Base-by-base conservation (phyloP, 768 basidiomycete genomes). In the Chalciporus piperatus region DNA sequence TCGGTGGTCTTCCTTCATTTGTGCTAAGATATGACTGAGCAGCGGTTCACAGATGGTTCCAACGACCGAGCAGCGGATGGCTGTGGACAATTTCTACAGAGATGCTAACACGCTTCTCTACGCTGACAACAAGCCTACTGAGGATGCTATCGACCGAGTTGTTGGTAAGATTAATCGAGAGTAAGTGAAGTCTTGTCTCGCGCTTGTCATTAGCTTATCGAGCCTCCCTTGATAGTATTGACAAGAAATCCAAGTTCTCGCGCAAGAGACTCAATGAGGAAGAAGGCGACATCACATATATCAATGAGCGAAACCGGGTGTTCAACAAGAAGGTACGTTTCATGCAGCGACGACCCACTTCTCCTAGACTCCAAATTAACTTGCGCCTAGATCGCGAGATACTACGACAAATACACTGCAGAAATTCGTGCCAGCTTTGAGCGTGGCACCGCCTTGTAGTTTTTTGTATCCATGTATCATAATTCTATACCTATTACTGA, bases 371-470 rank as follows among this genome's bases (percentile, higher is more conserved):
- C 11, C 17, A 17, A 23, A 55, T 33, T 41, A 17, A 48, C 38
- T 47, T 5, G 50, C 22, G 41, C 16, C 55, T 45, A 93, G 90
- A 93, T 95, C 74, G 88, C 89, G 5, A 82, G 94, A 55, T 97
- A 93, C 71, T 96, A 92, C 76, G 91, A 96, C 81, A 94, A 96
- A 64, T 97, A 98, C 65, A 99, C 97, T 1, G 73, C 90, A 39
- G 95, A 98, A 69, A 98, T 98, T 57, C 85, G 94, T 44, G 93
- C 92, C 20, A 98, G 93, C 71, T 98, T 98, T 78, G 96, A 99
- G 68, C 87, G 96, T 58, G 96, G 96, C 47, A 96, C 95, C 8
- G 94, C 95, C 27, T 71, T 98, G 41, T 96, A 72, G 70, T n/a
- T 32, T 43, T 49, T 6, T 14, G 1, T 32, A n/a, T 30, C 32